Evolutionary conservation across 2,329 filamentous ascomycete species (phyloP).

Genomic region (Trichoderma cornu-damae): DNA sequence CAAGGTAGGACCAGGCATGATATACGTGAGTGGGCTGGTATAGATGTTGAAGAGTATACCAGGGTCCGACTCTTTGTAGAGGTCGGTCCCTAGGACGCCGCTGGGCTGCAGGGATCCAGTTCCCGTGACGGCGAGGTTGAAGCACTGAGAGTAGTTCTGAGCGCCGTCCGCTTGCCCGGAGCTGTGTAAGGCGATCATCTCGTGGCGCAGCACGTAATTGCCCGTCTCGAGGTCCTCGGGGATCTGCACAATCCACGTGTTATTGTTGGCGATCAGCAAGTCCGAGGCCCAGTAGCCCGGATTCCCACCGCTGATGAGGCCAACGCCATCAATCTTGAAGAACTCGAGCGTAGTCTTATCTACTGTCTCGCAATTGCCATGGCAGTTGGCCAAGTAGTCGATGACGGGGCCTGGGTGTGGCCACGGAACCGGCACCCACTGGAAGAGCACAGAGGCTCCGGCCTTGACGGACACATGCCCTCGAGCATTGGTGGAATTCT

Average conservation of each 20-base stretch:
- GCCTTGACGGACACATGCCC: slow-evolving; percentile 40
- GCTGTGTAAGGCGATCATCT: slow-evolving; percentile 51
- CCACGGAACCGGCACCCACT: slow-evolving; percentile 47
- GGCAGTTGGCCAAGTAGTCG: slow-evolving; percentile 42
- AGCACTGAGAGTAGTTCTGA: slow-evolving; percentile 50
- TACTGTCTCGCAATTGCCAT: slow-evolving; percentile 38
- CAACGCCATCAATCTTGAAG: slow-evolving; percentile 43
- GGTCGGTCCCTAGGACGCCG: slow-evolving; percentile 33
- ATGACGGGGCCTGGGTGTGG: slow-evolving; percentile 45
- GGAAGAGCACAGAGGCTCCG: slow-evolving; percentile 42
- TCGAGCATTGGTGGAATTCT: slow-evolving; percentile 36
- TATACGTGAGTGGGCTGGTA: slow-evolving; percentile 26
- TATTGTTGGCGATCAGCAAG: slow-evolving; percentile 46
- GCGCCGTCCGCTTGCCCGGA: slow-evolving; percentile 39
- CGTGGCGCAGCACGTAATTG: slow-evolving; percentile 52
- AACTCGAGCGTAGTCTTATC: slow-evolving; percentile 41
- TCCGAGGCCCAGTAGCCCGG: slow-evolving; percentile 39
- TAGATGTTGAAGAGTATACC: slow-evolving; percentile 36
- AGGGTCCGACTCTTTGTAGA: slow-evolving; percentile 35
- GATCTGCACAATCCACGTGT: slow-evolving; percentile 47
- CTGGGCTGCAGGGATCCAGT: slow-evolving; percentile 32
- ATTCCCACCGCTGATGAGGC: slow-evolving; percentile 34
- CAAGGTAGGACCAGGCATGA: slow-evolving; percentile 32
- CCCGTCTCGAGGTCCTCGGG: slow-evolving; percentile 43
- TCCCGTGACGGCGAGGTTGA: slow-evolving; percentile 45